Evolutionary conservation across 208 protist genomes (phyloP).

Genomic region (Leptomonas seymouri): DNA sequence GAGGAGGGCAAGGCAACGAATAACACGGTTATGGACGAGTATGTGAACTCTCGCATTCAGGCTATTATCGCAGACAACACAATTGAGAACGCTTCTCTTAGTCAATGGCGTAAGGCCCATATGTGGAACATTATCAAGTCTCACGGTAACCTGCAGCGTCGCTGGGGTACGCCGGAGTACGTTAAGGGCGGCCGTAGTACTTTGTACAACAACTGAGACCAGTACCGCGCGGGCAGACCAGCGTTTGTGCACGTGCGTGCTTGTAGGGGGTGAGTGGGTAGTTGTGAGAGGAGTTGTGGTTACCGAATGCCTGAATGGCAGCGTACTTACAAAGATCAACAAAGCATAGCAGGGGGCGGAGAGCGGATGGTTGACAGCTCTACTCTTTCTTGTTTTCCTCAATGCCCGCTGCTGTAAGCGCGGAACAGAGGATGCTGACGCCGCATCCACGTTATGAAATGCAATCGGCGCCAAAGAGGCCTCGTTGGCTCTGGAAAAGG

Average conservation of each 20-base stretch:
- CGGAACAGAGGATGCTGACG: not conserved
- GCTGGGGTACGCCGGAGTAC: slow-evolving; percentile 77
- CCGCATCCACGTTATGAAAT: too few relatives aligned
- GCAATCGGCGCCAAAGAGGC: too few relatives aligned
- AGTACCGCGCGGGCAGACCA: too few relatives aligned
- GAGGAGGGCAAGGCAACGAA: slow-evolving; percentile 64
- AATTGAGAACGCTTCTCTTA: slow-evolving; percentile 81
- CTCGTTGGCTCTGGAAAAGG: too few relatives aligned
- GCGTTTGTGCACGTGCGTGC: not conserved
- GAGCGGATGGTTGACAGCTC: too few relatives aligned
- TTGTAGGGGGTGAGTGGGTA: not conserved
- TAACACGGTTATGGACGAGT: slow-evolving; percentile 79
- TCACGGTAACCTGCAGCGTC: slow-evolving; percentile 80
- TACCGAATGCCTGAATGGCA: not conserved
- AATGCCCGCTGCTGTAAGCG: too few relatives aligned
- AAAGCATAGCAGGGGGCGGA: not conserved
- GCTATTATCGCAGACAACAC: slow-evolving; percentile 91
- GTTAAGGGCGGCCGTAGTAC: slow-evolving; percentile 68
- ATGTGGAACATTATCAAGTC: slow-evolving; percentile 89
- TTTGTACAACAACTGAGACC: slow-evolving; percentile 55
- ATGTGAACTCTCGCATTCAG: slow-evolving; percentile 84
- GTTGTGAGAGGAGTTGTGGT: not conserved
- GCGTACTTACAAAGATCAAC: not conserved
- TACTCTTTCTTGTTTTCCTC: too few relatives aligned
- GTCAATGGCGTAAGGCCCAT: slow-evolving; percentile 80